Evolutionary conservation across 1,139 yeast species (phyloP), one percentile per base, ranked within the genome.

Genomic region (Kodamaea ohmeri): DNA sequence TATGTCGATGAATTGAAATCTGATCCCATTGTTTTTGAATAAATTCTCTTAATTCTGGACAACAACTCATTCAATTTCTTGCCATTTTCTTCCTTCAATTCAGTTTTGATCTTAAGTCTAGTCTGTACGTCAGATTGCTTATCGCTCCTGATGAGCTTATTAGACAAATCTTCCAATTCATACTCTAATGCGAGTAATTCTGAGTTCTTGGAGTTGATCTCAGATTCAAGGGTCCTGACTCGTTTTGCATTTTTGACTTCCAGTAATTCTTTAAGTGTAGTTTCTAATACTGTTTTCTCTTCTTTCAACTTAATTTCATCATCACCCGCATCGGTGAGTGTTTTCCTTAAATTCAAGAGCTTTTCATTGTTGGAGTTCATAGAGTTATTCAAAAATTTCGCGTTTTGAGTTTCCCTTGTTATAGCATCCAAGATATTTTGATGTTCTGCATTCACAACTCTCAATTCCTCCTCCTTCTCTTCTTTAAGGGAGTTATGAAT

Each of bases 111-210:
- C 3, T 40, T 34, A 7, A 45, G 33, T 27, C 46, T 43, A 1
- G 51, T 48, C 21, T 42, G 38, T 2, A 73, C 50, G 37, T 80
- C 92, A 1, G 85, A 69, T 51, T 79, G 83, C 44, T 73, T 72
- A 47, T 76, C 80, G 12, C 76, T 71, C 13, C 63, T 57, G 4
- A 74, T 58, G 6, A 85, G 65, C 30, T 75, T 71, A 15, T 67
- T 68, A 40, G 76, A 74, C 16, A 80, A 49, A 1, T 67, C 67
- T 9, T 85, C 94, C 15, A 78, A 51, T 18, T 77, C 76, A 20
- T 54, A 58, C 47, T 83, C 94, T 11, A 78, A 41, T 6, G 57
- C 49, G 1, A 60, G 40, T 6, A 83, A 58, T 28, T 61, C 56
- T 1, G 56, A 49, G 36, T 73, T 74, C 8, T 72, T 65, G 0